These are phyloP conservation scores for Calonectria pseudoreteaudii DNA, from an alignment of 2,329 filamentous ascomycete species.

Conservation along the genomic window DNA sequence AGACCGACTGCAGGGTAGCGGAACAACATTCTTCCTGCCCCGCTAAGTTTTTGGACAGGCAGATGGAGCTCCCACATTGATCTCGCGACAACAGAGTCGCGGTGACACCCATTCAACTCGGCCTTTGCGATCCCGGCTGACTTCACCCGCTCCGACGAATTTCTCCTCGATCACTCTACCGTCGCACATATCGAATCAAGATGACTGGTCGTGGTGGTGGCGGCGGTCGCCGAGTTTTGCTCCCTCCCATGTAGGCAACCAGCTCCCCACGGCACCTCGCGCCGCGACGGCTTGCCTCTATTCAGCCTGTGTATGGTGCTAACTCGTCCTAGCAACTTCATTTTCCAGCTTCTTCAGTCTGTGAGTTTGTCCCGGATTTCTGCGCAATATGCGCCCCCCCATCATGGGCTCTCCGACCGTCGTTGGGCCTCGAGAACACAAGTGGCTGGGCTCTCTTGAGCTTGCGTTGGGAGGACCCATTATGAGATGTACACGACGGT, in stretches of 20 bases:
- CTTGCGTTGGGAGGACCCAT: neutral
- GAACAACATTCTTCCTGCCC: conserved; percentile 34
- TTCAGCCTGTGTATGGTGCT: conserved; percentile 28
- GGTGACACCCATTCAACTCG: conserved; percentile 30
- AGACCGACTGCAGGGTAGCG: neutral
- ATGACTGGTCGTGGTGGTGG: conserved; percentile 72
- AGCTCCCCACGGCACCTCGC: conserved; percentile 22
- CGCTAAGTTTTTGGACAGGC: conserved; percentile 38
- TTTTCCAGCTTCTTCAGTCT: conserved; percentile 81
- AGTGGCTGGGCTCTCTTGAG: conserved; percentile 1
- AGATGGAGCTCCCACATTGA: conserved; percentile 38
- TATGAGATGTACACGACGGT: neutral
- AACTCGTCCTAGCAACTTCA: conserved; percentile 56
- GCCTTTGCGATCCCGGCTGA: conserved; percentile 5
- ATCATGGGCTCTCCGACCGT: conserved; percentile 24
- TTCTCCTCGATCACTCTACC: neutral
- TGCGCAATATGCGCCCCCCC: neutral
- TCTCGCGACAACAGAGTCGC: conserved; percentile 41
- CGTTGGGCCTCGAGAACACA: conserved; percentile 31
- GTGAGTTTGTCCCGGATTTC: conserved; percentile 45
- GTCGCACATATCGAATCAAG: conserved; percentile 27
- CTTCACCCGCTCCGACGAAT: conserved; percentile 9
- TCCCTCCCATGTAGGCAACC: conserved; percentile 64
- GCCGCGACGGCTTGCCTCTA: conserved; percentile 30
- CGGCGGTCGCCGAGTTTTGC: conserved; percentile 69